Base-by-base conservation (phyloP, 495 filamentous ascomycete genomes). In the Trichoderma erinaceum region DNA sequence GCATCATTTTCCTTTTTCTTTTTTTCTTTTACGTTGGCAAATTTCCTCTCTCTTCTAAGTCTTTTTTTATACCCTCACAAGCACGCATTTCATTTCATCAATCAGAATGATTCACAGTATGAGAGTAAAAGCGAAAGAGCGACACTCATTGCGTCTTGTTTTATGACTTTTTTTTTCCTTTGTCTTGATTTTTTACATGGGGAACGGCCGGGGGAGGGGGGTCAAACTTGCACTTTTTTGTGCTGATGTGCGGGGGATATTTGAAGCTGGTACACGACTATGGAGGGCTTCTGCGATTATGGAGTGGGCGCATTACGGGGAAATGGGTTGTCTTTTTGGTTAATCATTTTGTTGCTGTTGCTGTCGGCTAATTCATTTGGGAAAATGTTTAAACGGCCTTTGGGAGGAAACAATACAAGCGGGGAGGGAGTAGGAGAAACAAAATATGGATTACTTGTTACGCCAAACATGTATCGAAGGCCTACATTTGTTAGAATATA, bases 41-140 rank as follows among this genome's bases (percentile, higher is more conserved):
- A 27, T 61, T 61, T n/a, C 23, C 56, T 13, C 11, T 32, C 27
- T 16, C 23, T 61, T 12, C 3, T 61, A 21, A 15, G 10, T 61
- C 16, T 61, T 61, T 58, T 61, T 29, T 29, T 61, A 61, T 61
- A 61, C 56, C 56, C 56, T 32, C 56, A 21, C 23, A 18, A 61
- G 50, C 50, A 21, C 56, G 56, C 56, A 61, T 12, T 61, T 32
- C 35, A 61, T 61, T 61, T 61, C 25, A 4, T 29, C 56, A 32
- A 8, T 32, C 32, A 61, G 56, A 61, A 35, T 61, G 56, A 61
- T 32, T 61, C 27, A 61, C 23, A 61, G 7, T 23, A 61, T 29
- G 56, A 61, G 56, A 32, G 56, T 18, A 56, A 18, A 61, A 32
- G 56, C 56, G 8, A 21, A 61, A 61, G 27, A 61, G 56, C 56